Conservation (phyloP, 441 rosid species). For the Pelargonium fulgidum region DNA sequence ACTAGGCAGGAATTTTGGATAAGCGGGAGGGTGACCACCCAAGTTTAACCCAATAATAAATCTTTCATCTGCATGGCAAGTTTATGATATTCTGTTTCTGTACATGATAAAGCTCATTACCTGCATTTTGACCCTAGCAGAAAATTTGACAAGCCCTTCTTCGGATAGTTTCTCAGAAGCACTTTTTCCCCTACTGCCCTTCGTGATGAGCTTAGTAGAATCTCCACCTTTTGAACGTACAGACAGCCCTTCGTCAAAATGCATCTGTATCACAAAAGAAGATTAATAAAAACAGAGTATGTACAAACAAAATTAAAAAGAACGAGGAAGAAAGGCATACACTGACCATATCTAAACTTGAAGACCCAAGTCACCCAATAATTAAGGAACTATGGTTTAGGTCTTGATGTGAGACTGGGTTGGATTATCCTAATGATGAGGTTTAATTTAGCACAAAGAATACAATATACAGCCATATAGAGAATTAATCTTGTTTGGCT, state of each 20-base stretch:
- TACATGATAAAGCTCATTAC: conserved; percentile 30
- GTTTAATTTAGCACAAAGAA: too few relatives aligned
- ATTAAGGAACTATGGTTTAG: too few relatives aligned
- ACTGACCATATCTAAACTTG: too few relatives aligned
- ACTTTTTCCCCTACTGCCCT: conserved; percentile 75
- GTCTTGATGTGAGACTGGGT: too few relatives aligned
- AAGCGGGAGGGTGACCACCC: too few relatives aligned
- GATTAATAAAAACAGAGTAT: conserved; percentile 17
- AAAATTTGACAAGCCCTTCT: conserved; percentile 79
- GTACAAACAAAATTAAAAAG: not conserved
- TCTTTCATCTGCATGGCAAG: not conserved
- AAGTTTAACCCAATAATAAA: not conserved
- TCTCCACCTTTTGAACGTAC: conserved; percentile 80
- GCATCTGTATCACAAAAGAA: conserved; percentile 51
- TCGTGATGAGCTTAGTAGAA: conserved; percentile 61
- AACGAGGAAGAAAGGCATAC: not conserved
- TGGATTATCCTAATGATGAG: too few relatives aligned
- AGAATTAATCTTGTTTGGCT: too few relatives aligned
- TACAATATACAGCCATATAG: too few relatives aligned
- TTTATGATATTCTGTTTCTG: not conserved
- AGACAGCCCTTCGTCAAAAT: conserved; percentile 91
- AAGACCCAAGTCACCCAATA: too few relatives aligned
- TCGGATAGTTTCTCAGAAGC: conserved; percentile 78
- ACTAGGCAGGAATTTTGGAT: too few relatives aligned
- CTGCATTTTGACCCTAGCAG: conserved; percentile 84